phyloP scores from a whole-genome alignment of 164 flowering plant species.

The Annona squamosa region DNA sequence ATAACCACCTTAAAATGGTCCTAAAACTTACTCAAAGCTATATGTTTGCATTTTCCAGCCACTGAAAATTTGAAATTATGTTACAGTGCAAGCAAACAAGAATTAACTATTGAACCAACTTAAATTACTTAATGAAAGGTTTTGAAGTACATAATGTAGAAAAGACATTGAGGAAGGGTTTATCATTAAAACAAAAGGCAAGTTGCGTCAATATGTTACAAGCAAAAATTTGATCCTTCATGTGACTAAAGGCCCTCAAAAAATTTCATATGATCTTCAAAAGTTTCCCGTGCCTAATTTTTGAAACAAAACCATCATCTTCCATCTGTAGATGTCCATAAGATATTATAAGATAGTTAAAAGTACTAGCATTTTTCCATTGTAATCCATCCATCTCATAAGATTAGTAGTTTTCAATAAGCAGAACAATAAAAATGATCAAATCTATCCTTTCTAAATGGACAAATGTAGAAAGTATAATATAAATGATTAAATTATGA shows the following conservation, averaged over 20 bases:
- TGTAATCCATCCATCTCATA: neutral
- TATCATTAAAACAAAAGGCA: neutral
- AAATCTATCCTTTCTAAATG: neutral
- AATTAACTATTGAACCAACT: neutral
- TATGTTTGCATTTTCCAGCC: too few species aligned
- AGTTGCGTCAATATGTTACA: neutral
- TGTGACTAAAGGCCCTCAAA: constrained; percentile 57
- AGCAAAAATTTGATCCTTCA: neutral
- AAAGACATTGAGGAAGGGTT: neutral
- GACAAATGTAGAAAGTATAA: too few species aligned
- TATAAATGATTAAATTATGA: neutral
- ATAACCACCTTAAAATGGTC: too few species aligned
- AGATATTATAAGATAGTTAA: neutral
- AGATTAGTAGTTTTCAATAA: too few species aligned
- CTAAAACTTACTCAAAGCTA: too few species aligned
- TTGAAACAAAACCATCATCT: constrained; percentile 76
- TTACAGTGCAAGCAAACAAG: neutral
- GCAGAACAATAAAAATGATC: too few species aligned
- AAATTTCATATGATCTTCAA: constrained; percentile 81
- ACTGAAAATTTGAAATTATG: too few species aligned
- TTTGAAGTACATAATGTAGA: neutral
- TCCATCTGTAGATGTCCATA: constrained; percentile 44
- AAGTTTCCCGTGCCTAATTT: constrained; percentile 88
- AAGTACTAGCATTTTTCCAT: neutral
- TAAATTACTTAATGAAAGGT: neutral